Evolutionary conservation across 192 early-diverging fungal species (phyloP).

Genomic region (Lunasporangiospora selenospora): DNA sequence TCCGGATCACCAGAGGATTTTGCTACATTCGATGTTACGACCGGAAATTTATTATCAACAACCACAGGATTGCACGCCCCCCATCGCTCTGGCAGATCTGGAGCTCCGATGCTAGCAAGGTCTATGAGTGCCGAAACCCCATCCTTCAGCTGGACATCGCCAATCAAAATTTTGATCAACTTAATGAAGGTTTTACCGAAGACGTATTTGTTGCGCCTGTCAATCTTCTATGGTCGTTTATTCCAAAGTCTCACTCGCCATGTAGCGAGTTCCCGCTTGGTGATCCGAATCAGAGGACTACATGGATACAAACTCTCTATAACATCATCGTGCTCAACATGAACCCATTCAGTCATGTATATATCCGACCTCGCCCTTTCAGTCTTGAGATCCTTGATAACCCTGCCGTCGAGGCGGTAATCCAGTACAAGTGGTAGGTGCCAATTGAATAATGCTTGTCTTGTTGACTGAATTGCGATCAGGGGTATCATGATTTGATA

Average conservation of each 20-base stretch:
- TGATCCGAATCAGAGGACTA: too few species aligned
- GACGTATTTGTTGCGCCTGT: too few species aligned
- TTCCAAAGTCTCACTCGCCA: too few species aligned
- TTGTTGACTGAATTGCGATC: too few species aligned
- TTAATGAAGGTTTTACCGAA: slow-evolving; percentile 6
- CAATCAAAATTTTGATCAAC: not conserved
- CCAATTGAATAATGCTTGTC: too few species aligned
- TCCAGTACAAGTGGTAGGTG: slow-evolving; percentile 26
- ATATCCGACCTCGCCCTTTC: slow-evolving; percentile 13
- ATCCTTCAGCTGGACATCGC: slow-evolving; percentile 12
- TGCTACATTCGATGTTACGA: too few species aligned
- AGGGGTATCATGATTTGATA: too few species aligned
- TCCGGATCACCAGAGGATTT: too few species aligned
- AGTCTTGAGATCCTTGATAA: slow-evolving; percentile 25
- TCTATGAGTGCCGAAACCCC: slow-evolving; percentile 4
- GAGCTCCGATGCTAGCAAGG: not conserved
- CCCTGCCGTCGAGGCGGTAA: slow-evolving; percentile 20
- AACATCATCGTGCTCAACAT: slow-evolving; percentile 18
- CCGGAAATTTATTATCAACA: slow-evolving; percentile 17
- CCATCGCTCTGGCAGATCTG: slow-evolving; percentile 16
- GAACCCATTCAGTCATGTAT: not conserved
- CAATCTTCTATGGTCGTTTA: too few species aligned
- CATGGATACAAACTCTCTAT: not conserved
- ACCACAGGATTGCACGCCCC: not conserved
- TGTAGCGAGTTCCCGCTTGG: too few species aligned